A percentile compares a stretch with the other conserved stretches of the same genome.
Conservation (phyloP, 2,329 filamentous ascomycete genomes). For the Cladosporium sp. region DNA sequence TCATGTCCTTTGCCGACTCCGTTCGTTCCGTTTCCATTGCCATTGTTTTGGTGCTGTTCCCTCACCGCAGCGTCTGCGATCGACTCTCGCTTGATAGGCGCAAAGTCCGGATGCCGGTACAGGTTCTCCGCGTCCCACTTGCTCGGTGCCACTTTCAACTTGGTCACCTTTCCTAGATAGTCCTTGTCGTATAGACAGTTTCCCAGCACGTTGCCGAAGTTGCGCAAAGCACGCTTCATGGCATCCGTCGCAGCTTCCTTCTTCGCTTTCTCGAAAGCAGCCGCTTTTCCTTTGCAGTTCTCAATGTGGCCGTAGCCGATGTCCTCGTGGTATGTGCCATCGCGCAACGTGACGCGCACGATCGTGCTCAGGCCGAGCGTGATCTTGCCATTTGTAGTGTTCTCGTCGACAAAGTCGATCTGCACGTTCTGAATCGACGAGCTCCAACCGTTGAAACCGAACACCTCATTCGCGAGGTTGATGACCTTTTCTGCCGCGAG, state of each 20-base stretch:
- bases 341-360: constrained; percentile 82
- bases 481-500: constrained; percentile 96
- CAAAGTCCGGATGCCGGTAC: constrained; percentile 77
- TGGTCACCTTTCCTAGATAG: constrained; percentile 85
- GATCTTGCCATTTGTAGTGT: constrained; percentile 73
- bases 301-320: constrained; percentile 96
- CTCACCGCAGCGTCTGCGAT: constrained; percentile 26
- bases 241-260: constrained; percentile 97
- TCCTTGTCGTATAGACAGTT: constrained; percentile 98
- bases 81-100: constrained; percentile 58
- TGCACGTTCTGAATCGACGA: constrained; percentile 93
- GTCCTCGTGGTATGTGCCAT: constrained; percentile 97
- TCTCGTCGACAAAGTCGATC: constrained; percentile 93
- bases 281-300: constrained; percentile 91
- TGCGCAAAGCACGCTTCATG: constrained; percentile 83
- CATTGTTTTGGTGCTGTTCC: constrained; percentile 22
- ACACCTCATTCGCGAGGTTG: constrained; percentile 88
- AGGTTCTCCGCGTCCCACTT: constrained; percentile 79
- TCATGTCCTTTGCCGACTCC: constrained; percentile 19
- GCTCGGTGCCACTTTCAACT: constrained; percentile 75
- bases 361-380: constrained; percentile 87
- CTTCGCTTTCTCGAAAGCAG: constrained; percentile 97
- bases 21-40: constrained; percentile 24
- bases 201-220: constrained; percentile 94
- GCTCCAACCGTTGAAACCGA: constrained; percentile 97